Evolutionary conservation across 2,329 filamentous ascomycete genomes (phyloP), one percentile per base, ranked within the genome.

Genomic region (Sordariomycetes sp.): DNA sequence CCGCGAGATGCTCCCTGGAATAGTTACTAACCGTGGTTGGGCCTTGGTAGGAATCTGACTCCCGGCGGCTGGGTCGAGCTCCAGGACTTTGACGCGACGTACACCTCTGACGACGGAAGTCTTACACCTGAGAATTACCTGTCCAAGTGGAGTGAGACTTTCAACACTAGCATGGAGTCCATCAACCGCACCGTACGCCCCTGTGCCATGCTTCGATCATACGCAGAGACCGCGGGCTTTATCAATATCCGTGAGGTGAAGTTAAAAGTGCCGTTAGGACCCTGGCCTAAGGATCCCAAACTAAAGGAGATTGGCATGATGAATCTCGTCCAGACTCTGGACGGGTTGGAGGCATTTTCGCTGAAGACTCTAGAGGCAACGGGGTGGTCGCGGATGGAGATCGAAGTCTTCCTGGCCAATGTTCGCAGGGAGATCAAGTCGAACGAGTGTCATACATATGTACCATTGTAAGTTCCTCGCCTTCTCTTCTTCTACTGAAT

Each of bases 21-120:
- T 12, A 50, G 45, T n/a, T n/a, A n/a, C 45, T 50, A 22, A 50
- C 20, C 22, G 22, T n/a, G n/a, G n/a, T n/a, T n/a, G n/a, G n/a
- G n/a, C n/a, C n/a, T 6, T 6, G 12, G 3, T 10, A 78, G 76
- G 42, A 74, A 80, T 63, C 66, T 80, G 17, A 77, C 75, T 61
- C 76, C 76, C 2, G 78, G 77, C 15, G 78, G 75, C 17, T 81
- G 77, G 77, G 71, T 79, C 53, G 78, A 81, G 62, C 65, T 79
- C 35, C 77, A 80, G 62, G 78, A 81, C 64, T 75, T 80, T 25
- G 72, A 79, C 36, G n/a, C 48, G 2, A 60, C 60, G 10, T 59
- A 64, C 24, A 54, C 59, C 17, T 65, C 64, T 6, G 67, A 69
- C 52, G 66, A 69, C 52, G 62, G 58, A 39, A 65, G 63, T 2